Base-by-base conservation (phyloP, 495 filamentous ascomycete species). In the Annulohypoxylon bovei region DNA sequence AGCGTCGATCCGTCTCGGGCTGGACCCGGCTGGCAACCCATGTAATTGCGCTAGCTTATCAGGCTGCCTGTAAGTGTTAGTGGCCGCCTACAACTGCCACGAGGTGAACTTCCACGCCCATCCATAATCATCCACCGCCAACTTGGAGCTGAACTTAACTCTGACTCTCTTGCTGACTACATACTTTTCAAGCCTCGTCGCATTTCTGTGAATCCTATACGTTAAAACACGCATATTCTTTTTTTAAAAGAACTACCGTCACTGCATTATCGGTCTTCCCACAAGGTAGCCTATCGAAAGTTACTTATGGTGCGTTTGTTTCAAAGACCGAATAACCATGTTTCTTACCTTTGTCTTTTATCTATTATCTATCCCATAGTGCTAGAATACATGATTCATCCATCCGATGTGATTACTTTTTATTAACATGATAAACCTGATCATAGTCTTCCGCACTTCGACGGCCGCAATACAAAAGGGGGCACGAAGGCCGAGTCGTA, bases 231-330 rank as follows among this genome's bases (percentile, higher is more conserved):
- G 23, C 44, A 27, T 22, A 47, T 25, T 52, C 47, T n/a, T 30
- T 30, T 22, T 50, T 28, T 18, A 37, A 4, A 37, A 39, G 22
- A 60, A 60, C 20, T 7, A 16, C 16, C 28, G n/a, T 50, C 44
- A 37, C 33, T 33, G 16, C 27, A n/a, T 14, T n/a, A 16, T 2
- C 20, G 14, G 6, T 8, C 30, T 46, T 33, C 28, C 32, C 47
- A 40, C 60, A 16, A 53, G 16, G 12, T 53, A 42, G 4, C 46
- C n/a, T 50, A 27, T 44, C 37, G 35, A 68, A 27, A 54, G 39
- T 56, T 61, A 66, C 57, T 56, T 71, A 66, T 71, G 68, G 68
- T 71, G 52, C 62, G 68, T 65, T 61, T 53, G 20, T 61, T 56
- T 40, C 39, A 50, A 35, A 37, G 12, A 14, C 7, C n/a, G 32